phyloP scores from a whole-genome alignment of 495 filamentous ascomycete genomes.

The Pseudevernia furfuracea region DNA sequence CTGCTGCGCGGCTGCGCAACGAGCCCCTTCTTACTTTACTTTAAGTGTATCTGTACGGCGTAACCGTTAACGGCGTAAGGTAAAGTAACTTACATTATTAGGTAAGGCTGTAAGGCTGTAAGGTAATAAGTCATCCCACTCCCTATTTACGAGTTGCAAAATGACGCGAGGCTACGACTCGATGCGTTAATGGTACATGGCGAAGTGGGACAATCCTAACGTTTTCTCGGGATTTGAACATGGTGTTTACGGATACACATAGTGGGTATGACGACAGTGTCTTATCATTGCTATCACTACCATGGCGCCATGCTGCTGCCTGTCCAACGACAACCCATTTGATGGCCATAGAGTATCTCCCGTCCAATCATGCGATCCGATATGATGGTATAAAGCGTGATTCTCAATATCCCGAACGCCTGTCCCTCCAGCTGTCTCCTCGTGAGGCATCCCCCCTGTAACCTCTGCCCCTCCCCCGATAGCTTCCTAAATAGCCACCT shows the following conservation, averaged over 20 bases:
- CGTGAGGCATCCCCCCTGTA: conserved; percentile 27
- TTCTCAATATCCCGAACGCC: conserved; percentile 17
- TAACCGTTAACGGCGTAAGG: no score
- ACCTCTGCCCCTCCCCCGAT: conserved; percentile 27
- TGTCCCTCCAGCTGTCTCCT: conserved; percentile 24
- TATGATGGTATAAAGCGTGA: background rate
- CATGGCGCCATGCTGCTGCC: background rate
- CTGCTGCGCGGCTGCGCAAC: background rate
- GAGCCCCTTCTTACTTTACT: no score
- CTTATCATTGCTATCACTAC: no score
- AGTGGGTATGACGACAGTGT: no score
- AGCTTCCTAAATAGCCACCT: conserved; percentile 26
- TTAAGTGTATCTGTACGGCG: no score
- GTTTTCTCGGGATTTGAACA: no score
- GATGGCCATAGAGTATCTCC: background rate
- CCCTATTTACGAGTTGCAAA: background rate
- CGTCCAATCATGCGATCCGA: background rate
- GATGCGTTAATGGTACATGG: background rate
- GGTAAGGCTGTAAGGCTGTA: no score
- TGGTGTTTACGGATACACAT: no score
- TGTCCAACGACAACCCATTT: background rate
- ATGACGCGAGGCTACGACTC: background rate
- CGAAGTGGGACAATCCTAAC: no score
- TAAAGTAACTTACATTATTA: no score
- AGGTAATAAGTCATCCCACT: no score